Evolutionary conservation across 352 stramenopile species (phyloP), one percentile per base, ranked within the genome.

Genomic region (Globisporangium alternatum): DNA sequence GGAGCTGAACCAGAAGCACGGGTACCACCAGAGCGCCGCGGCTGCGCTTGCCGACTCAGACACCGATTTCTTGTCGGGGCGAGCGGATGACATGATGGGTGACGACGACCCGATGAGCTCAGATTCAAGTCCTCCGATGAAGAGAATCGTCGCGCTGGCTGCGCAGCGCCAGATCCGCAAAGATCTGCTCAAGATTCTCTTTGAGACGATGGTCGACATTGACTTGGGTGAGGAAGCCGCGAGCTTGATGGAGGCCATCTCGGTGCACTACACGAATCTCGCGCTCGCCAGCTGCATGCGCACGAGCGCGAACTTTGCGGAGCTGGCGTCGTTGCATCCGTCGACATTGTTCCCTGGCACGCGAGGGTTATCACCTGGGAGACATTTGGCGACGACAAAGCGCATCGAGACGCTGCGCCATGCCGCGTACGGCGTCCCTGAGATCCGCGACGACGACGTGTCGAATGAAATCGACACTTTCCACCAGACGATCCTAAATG

Each of bases 351-450:
- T 92, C 60, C 76, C 88, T 41, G 86, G 80, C n/a, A 88, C 81
- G 53, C 78, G 86, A 64, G 86, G 88, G 10, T 37, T 96, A 45
- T 95, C 88, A 13, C 88, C 84, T 39, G 86, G 86, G 10, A 73
- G 84, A 13, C 83, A 93, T 63, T 75, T 96, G 43, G 84, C 84
- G 13, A 95, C 86, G 9, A 81, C 81, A 33, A 90, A 88, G 53
- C 77, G 87, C 3, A 93, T 96, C 33, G 81, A 96, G 60, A 86
- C 82, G 22, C 68, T 94, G 25, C 81, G 85, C 3, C 73, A 93
- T 62, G 86, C 88, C 1, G 74, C 78, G 4, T 93, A 95, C 56
- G 88, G 88, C 2, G 71, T 80, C n/a, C 69, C 88, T 4, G 68
- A 75, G 48, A 80, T 95, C 47, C 59, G 70, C 3, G 71, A 91